These are phyloP conservation scores for Ceratobasidium theobromae DNA, from an alignment of 1,284 basidiomycete genomes.

Conservation along the genomic window DNA sequence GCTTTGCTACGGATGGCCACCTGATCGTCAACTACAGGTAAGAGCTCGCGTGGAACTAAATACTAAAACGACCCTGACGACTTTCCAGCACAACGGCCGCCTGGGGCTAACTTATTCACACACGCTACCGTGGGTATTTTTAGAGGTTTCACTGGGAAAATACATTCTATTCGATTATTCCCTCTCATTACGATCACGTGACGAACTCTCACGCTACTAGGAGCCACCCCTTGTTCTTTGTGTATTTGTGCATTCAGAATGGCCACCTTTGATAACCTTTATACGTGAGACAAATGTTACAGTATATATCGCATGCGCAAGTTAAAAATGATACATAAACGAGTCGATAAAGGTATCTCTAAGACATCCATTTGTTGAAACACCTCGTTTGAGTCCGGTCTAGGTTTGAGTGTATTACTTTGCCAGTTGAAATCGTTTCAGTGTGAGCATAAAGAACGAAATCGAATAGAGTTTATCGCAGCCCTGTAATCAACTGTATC, in stretches of 20 bases:
- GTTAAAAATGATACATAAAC: too few relatives aligned
- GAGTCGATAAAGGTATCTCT: too few relatives aligned
- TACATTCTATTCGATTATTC: neutral
- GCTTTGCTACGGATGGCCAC: constrained; percentile 89
- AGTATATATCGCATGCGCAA: neutral
- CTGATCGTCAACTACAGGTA: constrained; percentile 96
- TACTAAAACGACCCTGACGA: constrained; percentile 6
- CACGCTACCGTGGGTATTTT: neutral
- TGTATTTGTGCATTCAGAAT: neutral
- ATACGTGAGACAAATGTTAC: too few relatives aligned
- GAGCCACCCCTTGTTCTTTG: neutral
- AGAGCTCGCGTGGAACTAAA: neutral
- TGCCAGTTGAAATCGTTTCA: too few relatives aligned
- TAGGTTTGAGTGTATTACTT: too few relatives aligned
- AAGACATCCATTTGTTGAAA: too few relatives aligned
- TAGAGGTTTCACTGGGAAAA: neutral
- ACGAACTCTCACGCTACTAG: neutral
- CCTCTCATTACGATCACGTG: neutral
- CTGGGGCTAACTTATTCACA: constrained; percentile 55
- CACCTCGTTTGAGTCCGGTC: too few relatives aligned
- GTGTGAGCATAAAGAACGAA: too few relatives aligned
- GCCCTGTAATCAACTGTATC: neutral
- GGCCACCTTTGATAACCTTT: too few relatives aligned
- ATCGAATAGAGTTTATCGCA: too few relatives aligned
- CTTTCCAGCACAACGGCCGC: constrained; percentile 63